These are phyloP conservation scores for Cubamyces sp. DNA, from an alignment of 768 basidiomycete species.

Conservation along the genomic window DNA sequence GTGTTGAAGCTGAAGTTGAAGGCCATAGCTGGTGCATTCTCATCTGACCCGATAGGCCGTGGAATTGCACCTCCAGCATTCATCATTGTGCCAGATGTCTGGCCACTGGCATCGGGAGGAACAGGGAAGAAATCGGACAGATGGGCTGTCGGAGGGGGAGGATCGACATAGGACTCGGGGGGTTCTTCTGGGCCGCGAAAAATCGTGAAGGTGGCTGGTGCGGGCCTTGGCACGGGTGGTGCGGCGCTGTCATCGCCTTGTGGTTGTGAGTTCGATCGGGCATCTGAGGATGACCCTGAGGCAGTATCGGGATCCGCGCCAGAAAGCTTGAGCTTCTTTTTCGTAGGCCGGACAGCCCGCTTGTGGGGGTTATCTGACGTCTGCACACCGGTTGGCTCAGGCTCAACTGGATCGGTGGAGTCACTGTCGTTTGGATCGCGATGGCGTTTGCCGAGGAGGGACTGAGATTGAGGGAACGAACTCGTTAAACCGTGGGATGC, in stretches of 20 bases:
- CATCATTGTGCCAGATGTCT: neutral
- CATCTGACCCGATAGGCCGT: conserved; percentile 14
- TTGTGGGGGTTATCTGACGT: conserved; percentile 44
- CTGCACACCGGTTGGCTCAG: conserved; percentile 43
- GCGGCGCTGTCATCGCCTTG: conserved; percentile 11
- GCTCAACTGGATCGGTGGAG: conserved; percentile 46
- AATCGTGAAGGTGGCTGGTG: conserved; percentile 50
- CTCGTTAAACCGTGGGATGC: neutral
- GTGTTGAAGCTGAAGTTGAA: conserved; percentile 34
- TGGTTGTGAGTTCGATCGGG: neutral
- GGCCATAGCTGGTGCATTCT: conserved; percentile 15
- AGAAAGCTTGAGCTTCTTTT: conserved; percentile 54
- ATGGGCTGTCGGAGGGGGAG: conserved; percentile 53
- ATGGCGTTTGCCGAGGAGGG: conserved; percentile 67
- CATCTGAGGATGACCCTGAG: neutral
- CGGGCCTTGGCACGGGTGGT: conserved; percentile 25
- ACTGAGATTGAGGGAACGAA: conserved; percentile 37
- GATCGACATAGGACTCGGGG: conserved; percentile 29
- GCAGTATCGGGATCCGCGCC: conserved; percentile 13
- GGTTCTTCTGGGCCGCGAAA: conserved; percentile 48
- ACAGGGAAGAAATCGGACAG: conserved; percentile 56
- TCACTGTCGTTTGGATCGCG: conserved; percentile 54
- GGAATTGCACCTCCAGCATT: conserved; percentile 8
- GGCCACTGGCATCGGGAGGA: conserved; percentile 34
- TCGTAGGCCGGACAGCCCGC: conserved; percentile 47